Conservation (phyloP, 139 green algal genomes). For the Ulvella scutata region DNA sequence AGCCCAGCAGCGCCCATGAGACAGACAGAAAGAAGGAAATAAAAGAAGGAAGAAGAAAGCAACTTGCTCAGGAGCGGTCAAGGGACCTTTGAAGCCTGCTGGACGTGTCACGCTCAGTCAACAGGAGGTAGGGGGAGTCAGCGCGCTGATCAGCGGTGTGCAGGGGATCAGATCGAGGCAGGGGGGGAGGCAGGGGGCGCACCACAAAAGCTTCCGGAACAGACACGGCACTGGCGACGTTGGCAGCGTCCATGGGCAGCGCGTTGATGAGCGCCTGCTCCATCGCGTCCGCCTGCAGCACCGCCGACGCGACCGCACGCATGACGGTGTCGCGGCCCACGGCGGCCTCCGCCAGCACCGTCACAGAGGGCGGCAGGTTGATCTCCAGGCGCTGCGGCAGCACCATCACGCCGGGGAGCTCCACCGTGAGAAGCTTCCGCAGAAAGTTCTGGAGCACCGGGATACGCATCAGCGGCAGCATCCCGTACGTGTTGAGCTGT, state of each 20-base stretch:
- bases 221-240: not conserved
- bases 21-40: too few species aligned
- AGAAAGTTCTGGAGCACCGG: constrained; percentile 80
- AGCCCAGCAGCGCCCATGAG: too few species aligned
- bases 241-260: constrained; percentile 43
- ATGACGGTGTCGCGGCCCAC: constrained; percentile 84
- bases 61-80: too few species aligned
- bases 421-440: constrained; percentile 73
- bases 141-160: not conserved
- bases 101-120: too few species aligned
- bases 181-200: not conserved
- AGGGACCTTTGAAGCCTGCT: too few species aligned
- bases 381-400: constrained; percentile 80
- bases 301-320: constrained; percentile 66
- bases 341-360: constrained; percentile 73
- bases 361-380: constrained; percentile 75
- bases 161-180: not conserved
- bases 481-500: constrained; percentile 85
- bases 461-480: constrained; percentile 81
- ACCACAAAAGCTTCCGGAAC: not conserved
- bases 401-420: constrained; percentile 87
- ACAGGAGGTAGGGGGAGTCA: too few species aligned
- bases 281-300: constrained; percentile 42
- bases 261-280: constrained; percentile 54
- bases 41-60: too few species aligned